A percentile compares a stretch with the other conserved stretches of the same genome.
Conservation (phyloP, 106 monocot species). For the Agapanthus africanus region DNA sequence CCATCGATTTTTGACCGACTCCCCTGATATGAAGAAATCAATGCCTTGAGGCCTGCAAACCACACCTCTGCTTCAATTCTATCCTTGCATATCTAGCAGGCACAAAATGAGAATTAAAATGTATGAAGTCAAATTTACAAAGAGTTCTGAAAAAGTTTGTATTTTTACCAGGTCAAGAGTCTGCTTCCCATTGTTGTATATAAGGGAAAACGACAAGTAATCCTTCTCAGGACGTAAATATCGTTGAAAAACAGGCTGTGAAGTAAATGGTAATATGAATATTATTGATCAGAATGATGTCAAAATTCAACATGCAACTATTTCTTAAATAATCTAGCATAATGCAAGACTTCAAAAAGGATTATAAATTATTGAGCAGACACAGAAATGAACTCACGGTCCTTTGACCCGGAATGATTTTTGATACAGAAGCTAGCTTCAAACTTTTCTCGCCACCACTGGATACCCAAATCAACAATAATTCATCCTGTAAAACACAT, state of each 20-base stretch:
- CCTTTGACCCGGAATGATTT: conserved; percentile 79
- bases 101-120: conserved; percentile 8
- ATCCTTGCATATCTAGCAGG: conserved; percentile 82
- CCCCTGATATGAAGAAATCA: conserved; percentile 55
- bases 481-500: conserved; percentile 55
- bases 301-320: not conserved
- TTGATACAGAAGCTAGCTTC: conserved; percentile 76
- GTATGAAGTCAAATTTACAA: conserved; percentile 4
- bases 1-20: conserved; percentile 78
- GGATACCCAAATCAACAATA: conserved; percentile 74
- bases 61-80: conserved; percentile 76
- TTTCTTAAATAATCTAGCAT: not conserved
- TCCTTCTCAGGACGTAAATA: conserved; percentile 67
- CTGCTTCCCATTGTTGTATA: conserved; percentile 62
- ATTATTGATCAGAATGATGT: conserved; percentile 1
- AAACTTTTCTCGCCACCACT: conserved; percentile 56
- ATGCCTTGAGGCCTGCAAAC: conserved; percentile 66
- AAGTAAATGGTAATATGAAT: conserved; percentile 13
- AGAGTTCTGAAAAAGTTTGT: conserved; percentile 6
- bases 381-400: conserved; percentile 55
- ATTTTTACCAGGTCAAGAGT: conserved; percentile 83
- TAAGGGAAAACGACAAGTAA: conserved; percentile 75
- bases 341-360: not conserved
- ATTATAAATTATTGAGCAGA: conserved; percentile 1
- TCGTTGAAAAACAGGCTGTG: conserved; percentile 78